phyloP scores from a whole-genome alignment of 148 eudicot genomes.

The Linanthus parryae region DNA sequence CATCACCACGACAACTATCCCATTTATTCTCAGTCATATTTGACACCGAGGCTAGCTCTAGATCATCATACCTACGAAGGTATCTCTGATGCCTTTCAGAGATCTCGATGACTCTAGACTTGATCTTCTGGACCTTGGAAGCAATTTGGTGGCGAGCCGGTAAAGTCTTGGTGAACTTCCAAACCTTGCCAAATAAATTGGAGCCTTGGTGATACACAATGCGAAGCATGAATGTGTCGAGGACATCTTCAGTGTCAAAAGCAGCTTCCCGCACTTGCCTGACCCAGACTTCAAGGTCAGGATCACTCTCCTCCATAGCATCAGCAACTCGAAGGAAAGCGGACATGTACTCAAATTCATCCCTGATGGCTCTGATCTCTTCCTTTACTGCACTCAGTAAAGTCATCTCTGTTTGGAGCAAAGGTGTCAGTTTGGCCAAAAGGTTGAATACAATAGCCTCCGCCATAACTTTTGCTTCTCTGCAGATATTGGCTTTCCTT shows the following conservation, averaged over 20 bases:
- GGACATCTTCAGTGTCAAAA: constrained; percentile 19
- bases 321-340: constrained; percentile 5
- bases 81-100: not conserved
- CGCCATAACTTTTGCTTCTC: not conserved
- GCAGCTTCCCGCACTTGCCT: constrained; percentile 17
- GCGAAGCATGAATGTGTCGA: constrained; percentile 15
- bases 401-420: constrained; percentile 1
- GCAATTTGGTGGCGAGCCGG: not conserved
- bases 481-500: not conserved
- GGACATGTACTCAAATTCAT: constrained; percentile 8
- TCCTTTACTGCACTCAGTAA: constrained; percentile 5
- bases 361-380: not conserved
- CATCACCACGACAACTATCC: constrained; percentile 5
- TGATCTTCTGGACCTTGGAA: not conserved
- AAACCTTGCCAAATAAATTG: not conserved
- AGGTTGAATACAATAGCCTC: constrained; percentile 1
- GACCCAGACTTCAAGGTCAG: constrained; percentile 15
- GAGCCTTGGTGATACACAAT: not conserved
- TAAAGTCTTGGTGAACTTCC: no score
- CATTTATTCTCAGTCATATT: not conserved
- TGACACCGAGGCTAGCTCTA: not conserved
- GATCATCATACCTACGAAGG: no score
- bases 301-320: not conserved
- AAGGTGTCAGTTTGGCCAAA: not conserved
- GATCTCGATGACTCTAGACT: not conserved